These are phyloP conservation scores for Verticillium dahliae DNA, from an alignment of 2,329 filamentous ascomycete genomes.

Conservation along the genomic window DNA sequence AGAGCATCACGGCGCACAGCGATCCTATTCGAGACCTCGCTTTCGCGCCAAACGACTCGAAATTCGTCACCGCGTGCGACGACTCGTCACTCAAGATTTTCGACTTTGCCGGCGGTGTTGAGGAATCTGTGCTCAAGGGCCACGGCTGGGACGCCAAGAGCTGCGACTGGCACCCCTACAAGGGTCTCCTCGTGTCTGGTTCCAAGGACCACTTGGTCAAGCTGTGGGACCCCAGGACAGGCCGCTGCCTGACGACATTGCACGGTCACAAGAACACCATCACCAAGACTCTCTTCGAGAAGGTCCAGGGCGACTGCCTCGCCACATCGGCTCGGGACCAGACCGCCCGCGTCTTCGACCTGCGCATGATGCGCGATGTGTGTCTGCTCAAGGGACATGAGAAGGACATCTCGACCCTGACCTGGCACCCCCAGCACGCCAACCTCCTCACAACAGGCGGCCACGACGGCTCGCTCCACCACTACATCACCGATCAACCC, in stretches of 20 bases:
- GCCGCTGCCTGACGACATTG: conserved; percentile 84
- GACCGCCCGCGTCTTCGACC: conserved; percentile 86
- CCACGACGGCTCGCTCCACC: conserved; percentile 80
- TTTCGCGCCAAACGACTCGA: conserved; percentile 88
- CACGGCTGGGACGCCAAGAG: conserved; percentile 97
- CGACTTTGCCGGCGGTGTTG: conserved; percentile 81
- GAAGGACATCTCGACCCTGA: conserved; percentile 86
- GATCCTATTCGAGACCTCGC: conserved; percentile 88
- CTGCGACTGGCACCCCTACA: conserved; percentile 95
- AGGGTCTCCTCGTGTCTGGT: conserved; percentile 88
- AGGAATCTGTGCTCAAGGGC: conserved; percentile 80
- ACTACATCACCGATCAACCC: conserved; percentile 93
- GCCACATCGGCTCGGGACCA: conserved; percentile 92
- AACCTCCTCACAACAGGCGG: conserved; percentile 87
- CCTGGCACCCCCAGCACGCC: conserved; percentile 90
- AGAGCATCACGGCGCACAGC: conserved; percentile 84
- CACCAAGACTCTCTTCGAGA: conserved; percentile 86
- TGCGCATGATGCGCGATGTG: conserved; percentile 98
- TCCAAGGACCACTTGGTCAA: conserved; percentile 98
- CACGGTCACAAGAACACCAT: conserved; percentile 98
- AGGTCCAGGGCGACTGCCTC: conserved; percentile 73
- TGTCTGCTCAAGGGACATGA: conserved; percentile 90
- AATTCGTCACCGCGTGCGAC: conserved; percentile 94
- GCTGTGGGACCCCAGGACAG: conserved; percentile 93
- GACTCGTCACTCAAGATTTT: conserved; percentile 93